Evolutionary conservation across 2,329 filamentous ascomycete species (phyloP).

Genomic region (Didymella pomorum): DNA sequence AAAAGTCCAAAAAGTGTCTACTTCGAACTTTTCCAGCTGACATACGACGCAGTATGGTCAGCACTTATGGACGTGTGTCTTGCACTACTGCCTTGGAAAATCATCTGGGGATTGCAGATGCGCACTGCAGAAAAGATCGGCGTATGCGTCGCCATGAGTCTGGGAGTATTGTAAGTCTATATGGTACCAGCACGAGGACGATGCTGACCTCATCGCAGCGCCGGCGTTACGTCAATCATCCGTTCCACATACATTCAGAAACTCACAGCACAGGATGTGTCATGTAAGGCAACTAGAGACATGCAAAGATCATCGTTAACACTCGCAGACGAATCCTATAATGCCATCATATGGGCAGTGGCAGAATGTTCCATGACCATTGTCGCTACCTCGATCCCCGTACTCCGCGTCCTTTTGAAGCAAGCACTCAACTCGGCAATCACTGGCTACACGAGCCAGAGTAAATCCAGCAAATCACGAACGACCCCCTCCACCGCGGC

Average conservation of each 20-base stretch:
- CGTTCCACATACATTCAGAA: constrained; percentile 20
- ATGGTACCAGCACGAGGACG: background rate
- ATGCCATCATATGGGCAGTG: constrained; percentile 24
- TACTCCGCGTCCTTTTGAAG: constrained; percentile 25
- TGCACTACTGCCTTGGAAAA: constrained; percentile 21
- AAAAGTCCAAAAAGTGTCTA: background rate
- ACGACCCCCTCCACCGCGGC: background rate
- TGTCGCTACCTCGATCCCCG: constrained; percentile 23
- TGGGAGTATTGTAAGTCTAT: constrained; percentile 19
- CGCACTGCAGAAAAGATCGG: constrained; percentile 23
- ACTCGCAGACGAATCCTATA: constrained; percentile 18
- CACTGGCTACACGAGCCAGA: constrained; percentile 4
- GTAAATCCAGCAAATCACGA: constrained; percentile 2
- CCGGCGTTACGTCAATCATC: constrained; percentile 19
- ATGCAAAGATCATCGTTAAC: constrained; percentile 8
- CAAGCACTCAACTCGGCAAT: constrained; percentile 20
- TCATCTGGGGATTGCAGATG: constrained; percentile 23
- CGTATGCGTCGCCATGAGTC: constrained; percentile 23
- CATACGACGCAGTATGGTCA: constrained; percentile 17
- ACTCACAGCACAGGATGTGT: constrained; percentile 22
- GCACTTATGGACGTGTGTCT: constrained; percentile 25
- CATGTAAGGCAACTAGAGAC: constrained; percentile 15
- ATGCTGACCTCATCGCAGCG: constrained; percentile 18
- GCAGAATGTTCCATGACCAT: constrained; percentile 24
- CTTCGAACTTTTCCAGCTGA: constrained; percentile 8